Percentiles rank a stretch among this genome's conserved stretches.
Evolutionary conservation across 192 early-diverging fungal species (phyloP).

Genomic region (Backusella luteola): DNA sequence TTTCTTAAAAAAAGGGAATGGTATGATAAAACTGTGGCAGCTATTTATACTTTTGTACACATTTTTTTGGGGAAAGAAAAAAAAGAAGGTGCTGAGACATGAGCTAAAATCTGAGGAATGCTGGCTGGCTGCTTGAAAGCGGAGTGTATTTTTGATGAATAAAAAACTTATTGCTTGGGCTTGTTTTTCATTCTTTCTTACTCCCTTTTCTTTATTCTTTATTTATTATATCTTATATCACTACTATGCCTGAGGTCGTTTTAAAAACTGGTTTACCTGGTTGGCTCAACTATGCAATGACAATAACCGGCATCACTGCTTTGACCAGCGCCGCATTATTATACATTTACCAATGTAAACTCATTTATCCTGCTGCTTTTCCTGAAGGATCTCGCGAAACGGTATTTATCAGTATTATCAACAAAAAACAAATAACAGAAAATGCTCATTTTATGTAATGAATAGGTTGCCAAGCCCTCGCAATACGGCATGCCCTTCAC

Average conservation of each 20-base stretch:
- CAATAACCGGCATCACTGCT: conserved; percentile 43
- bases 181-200: background rate
- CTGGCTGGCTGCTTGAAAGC: background rate
- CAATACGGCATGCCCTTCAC: conserved; percentile 61
- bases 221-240: background rate
- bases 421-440: background rate
- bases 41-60: too few relatives aligned
- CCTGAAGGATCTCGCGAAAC: conserved; percentile 52
- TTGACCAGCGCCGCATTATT: conserved; percentile 50
- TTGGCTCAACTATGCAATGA: conserved; percentile 48
- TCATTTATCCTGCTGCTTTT: conserved; percentile 72
- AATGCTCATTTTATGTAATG: background rate
- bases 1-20: background rate
- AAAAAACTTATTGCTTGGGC: background rate
- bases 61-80: too few relatives aligned
- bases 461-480: conserved; percentile 69
- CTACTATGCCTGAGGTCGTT: background rate
- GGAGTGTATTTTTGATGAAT: background rate
- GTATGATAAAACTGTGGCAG: too few relatives aligned
- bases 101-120: background rate
- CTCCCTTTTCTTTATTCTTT: background rate
- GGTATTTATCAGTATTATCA: conserved; percentile 22
- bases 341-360: conserved; percentile 72
- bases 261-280: conserved; percentile 34
- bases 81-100: background rate